Conservation (phyloP, 768 basidiomycete species). For the Hygrophoropsis aurantiaca region DNA sequence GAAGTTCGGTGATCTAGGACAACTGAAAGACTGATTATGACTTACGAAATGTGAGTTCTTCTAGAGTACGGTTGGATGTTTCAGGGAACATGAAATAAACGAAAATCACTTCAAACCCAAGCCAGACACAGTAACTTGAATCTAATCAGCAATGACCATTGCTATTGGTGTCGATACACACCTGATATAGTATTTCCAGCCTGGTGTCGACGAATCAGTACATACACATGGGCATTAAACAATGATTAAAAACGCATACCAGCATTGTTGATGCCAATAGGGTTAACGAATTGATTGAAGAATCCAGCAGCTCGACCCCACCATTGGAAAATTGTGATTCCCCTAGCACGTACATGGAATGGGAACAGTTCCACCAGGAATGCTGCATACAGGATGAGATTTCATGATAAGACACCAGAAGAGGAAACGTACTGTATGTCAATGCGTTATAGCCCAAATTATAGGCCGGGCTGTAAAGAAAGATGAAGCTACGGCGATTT, state of each 20-base stretch:
- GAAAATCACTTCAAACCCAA: slow-evolving; percentile 53
- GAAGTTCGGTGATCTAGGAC: slow-evolving; percentile 1
- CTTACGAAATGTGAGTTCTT: slow-evolving; percentile 61
- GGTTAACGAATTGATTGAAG: slow-evolving; percentile 69
- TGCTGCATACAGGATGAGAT: slow-evolving; percentile 32
- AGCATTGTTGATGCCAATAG: slow-evolving; percentile 56
- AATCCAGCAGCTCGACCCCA: slow-evolving; percentile 53
- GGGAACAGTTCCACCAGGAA: slow-evolving; percentile 72
- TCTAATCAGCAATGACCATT: background rate
- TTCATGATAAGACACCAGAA: background rate
- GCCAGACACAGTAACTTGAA: slow-evolving; percentile 46
- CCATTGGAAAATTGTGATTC: slow-evolving; percentile 61
- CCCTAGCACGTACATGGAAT: slow-evolving; percentile 59
- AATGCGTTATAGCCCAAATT: slow-evolving; percentile 58
- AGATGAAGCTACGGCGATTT: slow-evolving; percentile 45
- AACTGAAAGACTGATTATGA: slow-evolving; percentile 6
- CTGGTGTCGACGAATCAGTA: slow-evolving; percentile 14
- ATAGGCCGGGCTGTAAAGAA: slow-evolving; percentile 55
- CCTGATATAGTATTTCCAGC: slow-evolving; percentile 62
- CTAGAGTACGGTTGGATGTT: slow-evolving; percentile 51
- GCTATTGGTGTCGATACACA: slow-evolving; percentile 9
- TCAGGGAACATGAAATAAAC: slow-evolving; percentile 66
- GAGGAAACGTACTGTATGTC: slow-evolving; percentile 45
- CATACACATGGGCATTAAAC: background rate
- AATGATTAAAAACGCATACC: slow-evolving; percentile 19